Conservation (phyloP, 352 stramenopile species). For the Hyaloperonospora arabidopsidis region DNA sequence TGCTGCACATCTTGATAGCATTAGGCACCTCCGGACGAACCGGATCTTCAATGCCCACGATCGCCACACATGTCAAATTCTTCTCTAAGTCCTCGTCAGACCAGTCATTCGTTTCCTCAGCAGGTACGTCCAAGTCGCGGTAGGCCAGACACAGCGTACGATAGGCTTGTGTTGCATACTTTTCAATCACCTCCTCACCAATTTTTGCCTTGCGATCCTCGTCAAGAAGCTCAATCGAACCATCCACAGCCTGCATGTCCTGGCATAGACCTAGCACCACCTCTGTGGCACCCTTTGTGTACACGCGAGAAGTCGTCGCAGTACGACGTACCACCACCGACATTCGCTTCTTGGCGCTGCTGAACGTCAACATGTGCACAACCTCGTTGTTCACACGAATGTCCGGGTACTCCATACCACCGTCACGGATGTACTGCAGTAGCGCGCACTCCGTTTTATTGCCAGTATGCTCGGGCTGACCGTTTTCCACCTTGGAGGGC, state of each 20-base stretch:
- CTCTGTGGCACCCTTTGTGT: conserved; percentile 57
- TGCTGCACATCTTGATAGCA: conserved; percentile 35
- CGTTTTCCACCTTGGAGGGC: conserved; percentile 37
- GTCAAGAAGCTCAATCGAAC: conserved; percentile 26
- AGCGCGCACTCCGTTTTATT: conserved; percentile 68
- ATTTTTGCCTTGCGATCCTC: conserved; percentile 32
- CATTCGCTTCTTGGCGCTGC: conserved; percentile 65
- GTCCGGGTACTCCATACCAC: conserved; percentile 41
- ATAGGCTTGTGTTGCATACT: conserved; percentile 62
- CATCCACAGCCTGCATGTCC: conserved; percentile 38
- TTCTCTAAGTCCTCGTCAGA: conserved; percentile 58
- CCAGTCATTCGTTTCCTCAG: conserved; percentile 27
- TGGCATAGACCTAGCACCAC: conserved; percentile 47
- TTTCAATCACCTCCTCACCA: conserved; percentile 49
- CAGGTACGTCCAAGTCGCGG: conserved; percentile 47
- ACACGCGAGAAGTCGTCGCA: conserved; percentile 38
- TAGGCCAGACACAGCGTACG: conserved; percentile 80
- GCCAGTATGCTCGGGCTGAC: conserved; percentile 48
- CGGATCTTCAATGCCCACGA: conserved; percentile 49
- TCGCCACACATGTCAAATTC: conserved; percentile 40
- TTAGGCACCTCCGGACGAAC: conserved; percentile 40
- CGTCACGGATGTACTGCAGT: conserved; percentile 44
- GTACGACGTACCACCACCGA: conserved; percentile 47
- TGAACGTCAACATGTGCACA: conserved; percentile 60
- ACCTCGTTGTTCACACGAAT: conserved; percentile 32